A percentile compares a stretch with the other conserved stretches of the same genome.
phyloP scores from a whole-genome alignment of 2,329 filamentous ascomycete genomes.

The Ramularia endophylla region DNA sequence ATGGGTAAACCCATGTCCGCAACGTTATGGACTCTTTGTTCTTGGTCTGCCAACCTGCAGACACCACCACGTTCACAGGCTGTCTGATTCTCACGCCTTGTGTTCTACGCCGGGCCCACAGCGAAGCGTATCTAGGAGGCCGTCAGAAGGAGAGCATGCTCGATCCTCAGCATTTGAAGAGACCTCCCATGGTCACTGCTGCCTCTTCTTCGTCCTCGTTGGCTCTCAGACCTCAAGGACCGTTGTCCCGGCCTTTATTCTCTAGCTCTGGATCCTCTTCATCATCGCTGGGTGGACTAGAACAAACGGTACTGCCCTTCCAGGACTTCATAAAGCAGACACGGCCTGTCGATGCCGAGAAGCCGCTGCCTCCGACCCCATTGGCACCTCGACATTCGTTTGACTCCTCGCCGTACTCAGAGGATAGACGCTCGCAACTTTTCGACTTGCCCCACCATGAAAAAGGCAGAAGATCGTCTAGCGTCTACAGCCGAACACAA shows the following conservation, averaged over 20 bases:
- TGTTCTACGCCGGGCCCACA: too few species aligned
- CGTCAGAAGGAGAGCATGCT: too few species aligned
- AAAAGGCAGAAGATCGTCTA: conserved; percentile 24
- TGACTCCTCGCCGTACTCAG: background rate
- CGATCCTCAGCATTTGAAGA: conserved; percentile 9
- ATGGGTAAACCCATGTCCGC: too few species aligned
- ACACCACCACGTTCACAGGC: too few species aligned
- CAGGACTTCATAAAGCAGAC: conserved; percentile 28
- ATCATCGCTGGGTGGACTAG: conserved; percentile 21
- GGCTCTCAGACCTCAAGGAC: conserved; percentile 4
- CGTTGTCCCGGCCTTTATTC: conserved; percentile 5
- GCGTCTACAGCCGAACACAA: conserved; percentile 30
- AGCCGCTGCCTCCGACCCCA: conserved; percentile 29
- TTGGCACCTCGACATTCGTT: conserved; percentile 2
- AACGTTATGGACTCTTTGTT: too few species aligned
- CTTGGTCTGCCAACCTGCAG: too few species aligned
- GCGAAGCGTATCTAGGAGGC: too few species aligned
- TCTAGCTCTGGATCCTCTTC: conserved; percentile 14
- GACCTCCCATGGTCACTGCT: conserved; percentile 11
- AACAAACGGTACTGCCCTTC: conserved; percentile 28
- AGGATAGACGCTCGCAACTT: background rate
- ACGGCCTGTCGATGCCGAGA: conserved; percentile 23
- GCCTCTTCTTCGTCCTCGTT: conserved; percentile 9
- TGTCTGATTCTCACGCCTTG: too few species aligned
- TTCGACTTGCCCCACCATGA: background rate